Evolutionary conservation across 371 early-diverging fungal genomes (phyloP).

Genomic region (Rhizomucor miehei): DNA sequence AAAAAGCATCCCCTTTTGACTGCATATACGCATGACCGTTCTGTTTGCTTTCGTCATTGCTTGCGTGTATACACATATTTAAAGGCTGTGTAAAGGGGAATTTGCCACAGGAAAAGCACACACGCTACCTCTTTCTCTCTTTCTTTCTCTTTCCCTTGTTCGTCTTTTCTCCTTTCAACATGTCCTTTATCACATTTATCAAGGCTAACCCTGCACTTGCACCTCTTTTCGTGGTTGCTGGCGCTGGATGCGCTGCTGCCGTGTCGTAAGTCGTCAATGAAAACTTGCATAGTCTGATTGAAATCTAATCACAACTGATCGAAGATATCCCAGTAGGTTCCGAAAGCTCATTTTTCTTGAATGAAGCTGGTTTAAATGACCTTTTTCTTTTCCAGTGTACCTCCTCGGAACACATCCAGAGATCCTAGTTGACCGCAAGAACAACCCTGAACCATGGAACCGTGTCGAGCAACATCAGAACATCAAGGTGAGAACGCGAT

Average conservation of each 20-base stretch:
- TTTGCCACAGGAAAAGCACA: neutral
- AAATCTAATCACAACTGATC: neutral
- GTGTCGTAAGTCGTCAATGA: constrained; percentile 28
- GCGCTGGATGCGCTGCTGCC: constrained; percentile 45
- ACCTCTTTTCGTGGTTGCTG: constrained; percentile 43
- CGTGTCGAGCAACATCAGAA: constrained; percentile 44
- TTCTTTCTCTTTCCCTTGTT: constrained; percentile 9
- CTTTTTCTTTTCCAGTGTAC: constrained; percentile 21
- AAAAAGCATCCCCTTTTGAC: too few species aligned
- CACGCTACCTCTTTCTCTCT: constrained; percentile 6
- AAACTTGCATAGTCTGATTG: constrained; percentile 1
- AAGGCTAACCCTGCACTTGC: constrained; percentile 39
- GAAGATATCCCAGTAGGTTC: constrained; percentile 21
- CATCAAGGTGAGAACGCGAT: constrained; percentile 30
- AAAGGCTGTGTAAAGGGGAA: neutral
- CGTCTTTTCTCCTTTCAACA: constrained; percentile 7
- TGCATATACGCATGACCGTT: too few species aligned
- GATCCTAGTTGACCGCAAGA: constrained; percentile 42
- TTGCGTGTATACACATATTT: too few species aligned
- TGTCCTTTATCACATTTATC: constrained; percentile 22
- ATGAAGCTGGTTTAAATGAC: neutral
- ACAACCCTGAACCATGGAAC: constrained; percentile 47
- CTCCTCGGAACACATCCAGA: constrained; percentile 46
- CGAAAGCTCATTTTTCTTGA: neutral
- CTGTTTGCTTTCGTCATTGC: too few species aligned